Evolutionary conservation across 1,284 basidiomycete genomes (phyloP).

Genomic region (Porodaedalea pini): DNA sequence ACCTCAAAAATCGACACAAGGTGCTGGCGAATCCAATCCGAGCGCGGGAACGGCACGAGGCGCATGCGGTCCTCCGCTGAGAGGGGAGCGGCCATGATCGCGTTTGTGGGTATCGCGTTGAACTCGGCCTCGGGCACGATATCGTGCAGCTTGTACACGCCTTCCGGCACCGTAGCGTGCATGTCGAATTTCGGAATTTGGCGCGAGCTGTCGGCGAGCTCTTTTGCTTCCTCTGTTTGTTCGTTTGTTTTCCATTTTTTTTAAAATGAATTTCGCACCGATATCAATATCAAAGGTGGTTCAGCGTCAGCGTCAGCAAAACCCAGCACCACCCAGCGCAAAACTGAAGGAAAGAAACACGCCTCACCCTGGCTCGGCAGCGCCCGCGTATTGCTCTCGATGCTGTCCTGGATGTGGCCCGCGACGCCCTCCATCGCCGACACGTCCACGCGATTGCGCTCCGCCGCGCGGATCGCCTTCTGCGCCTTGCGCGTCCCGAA

Average conservation of each 20-base stretch:
- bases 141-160: conserved; percentile 73
- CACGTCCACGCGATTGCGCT: conserved; percentile 85
- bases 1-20: conserved; percentile 42
- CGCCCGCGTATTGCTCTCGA: conserved; percentile 64
- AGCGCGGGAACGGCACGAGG: conserved; percentile 59
- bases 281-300: conserved; percentile 3
- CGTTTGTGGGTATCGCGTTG: conserved; percentile 54
- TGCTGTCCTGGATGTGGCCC: conserved; percentile 74
- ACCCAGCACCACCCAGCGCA: no score
- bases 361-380: conserved; percentile 63
- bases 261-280: conserved; percentile 1
- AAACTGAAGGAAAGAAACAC: background rate
- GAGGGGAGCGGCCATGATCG: conserved; percentile 49
- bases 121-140: conserved; percentile 79
- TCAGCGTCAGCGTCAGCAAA: background rate
- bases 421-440: conserved; percentile 80
- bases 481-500: conserved; percentile 95
- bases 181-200: conserved; percentile 72
- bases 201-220: conserved; percentile 56
- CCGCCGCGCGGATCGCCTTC: conserved; percentile 75
- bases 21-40: conserved; percentile 66
- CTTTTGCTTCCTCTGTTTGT: conserved; percentile 64
- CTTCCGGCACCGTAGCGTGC: conserved; percentile 59
- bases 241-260: no score
- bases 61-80: conserved; percentile 46